Conservation (phyloP, 257 asterid species). For the Nicotiana paniculata region DNA sequence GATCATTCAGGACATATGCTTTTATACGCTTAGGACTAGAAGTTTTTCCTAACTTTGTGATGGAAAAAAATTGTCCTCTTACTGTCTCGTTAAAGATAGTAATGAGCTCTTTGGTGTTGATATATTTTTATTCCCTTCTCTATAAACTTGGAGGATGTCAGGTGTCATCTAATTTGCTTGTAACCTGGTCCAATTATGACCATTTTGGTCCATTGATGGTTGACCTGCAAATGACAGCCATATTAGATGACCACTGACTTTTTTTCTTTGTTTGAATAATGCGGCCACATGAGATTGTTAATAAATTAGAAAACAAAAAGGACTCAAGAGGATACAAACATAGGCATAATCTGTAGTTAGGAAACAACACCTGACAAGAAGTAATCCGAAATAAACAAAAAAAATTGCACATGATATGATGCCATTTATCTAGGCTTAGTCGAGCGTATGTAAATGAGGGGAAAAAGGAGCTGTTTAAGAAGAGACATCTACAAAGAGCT, state of each 20-base stretch:
- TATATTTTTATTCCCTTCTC: not conserved
- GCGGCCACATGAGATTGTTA: not conserved
- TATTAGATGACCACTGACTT: not conserved
- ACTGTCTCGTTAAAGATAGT: not conserved
- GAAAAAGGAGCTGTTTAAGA: not conserved
- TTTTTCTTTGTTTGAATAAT: not conserved
- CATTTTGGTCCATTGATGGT: too few species aligned
- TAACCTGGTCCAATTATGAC: too few species aligned
- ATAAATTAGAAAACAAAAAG: not conserved
- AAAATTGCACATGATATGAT: too few species aligned
- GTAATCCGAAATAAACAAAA: too few species aligned
- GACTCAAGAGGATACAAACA: not conserved
- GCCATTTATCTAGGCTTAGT: too few species aligned
- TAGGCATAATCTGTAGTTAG: not conserved
- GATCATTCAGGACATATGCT: not conserved
- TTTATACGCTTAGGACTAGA: not conserved
- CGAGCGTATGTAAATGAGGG: too few species aligned
- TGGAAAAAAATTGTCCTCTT: not conserved
- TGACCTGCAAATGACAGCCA: not conserved
- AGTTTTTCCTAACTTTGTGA: not conserved
- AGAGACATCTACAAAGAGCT: too few species aligned
- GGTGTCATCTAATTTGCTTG: not conserved
- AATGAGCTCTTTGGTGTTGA: not conserved
- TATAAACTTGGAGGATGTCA: not conserved
- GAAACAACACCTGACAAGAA: not conserved